Evolutionary conservation across 2,329 filamentous ascomycete species (phyloP).

Genomic region (Xylariaceae sp.): DNA sequence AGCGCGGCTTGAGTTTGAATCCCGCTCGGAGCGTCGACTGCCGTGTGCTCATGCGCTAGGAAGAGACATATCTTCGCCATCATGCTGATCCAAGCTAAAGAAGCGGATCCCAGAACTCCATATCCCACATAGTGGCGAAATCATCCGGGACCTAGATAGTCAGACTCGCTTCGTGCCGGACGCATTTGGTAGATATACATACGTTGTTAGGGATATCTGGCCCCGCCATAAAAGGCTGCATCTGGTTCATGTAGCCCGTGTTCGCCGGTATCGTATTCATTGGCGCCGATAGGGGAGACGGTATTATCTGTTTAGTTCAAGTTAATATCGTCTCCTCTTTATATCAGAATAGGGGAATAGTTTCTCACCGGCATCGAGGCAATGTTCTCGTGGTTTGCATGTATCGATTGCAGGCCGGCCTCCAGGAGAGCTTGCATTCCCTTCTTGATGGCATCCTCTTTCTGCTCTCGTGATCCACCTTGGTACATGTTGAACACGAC

Average conservation of each 20-base stretch:
- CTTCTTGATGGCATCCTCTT: conserved; percentile 45
- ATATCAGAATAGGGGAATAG: background rate
- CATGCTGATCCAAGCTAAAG: conserved; percentile 20
- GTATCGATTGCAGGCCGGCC: conserved; percentile 48
- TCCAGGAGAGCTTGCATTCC: conserved; percentile 49
- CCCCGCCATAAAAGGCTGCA: conserved; percentile 30
- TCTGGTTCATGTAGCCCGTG: conserved; percentile 25
- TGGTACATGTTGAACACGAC: conserved; percentile 52
- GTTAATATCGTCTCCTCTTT: background rate
- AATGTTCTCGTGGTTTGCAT: conserved; percentile 45
- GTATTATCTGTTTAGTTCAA: conserved; percentile 20
- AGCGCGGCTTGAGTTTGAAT: too few species aligned
- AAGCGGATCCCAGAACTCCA: conserved; percentile 37
- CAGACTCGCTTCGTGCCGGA: conserved; percentile 5
- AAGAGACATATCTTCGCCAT: background rate
- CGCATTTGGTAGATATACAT: conserved; percentile 7
- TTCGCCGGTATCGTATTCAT: conserved; percentile 26
- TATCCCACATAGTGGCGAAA: conserved; percentile 33
- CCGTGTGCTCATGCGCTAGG: background rate
- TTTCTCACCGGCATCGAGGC: conserved; percentile 36
- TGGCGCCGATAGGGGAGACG: conserved; percentile 19
- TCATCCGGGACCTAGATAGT: conserved; percentile 32
- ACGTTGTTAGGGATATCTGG: conserved; percentile 32
- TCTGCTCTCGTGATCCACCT: conserved; percentile 43
- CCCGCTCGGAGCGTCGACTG: conserved; percentile 27